A percentile compares a stretch with the other conserved stretches of the same genome.
phyloP scores from a whole-genome alignment of 345 rosid genomes.

The Ceriops tagal region DNA sequence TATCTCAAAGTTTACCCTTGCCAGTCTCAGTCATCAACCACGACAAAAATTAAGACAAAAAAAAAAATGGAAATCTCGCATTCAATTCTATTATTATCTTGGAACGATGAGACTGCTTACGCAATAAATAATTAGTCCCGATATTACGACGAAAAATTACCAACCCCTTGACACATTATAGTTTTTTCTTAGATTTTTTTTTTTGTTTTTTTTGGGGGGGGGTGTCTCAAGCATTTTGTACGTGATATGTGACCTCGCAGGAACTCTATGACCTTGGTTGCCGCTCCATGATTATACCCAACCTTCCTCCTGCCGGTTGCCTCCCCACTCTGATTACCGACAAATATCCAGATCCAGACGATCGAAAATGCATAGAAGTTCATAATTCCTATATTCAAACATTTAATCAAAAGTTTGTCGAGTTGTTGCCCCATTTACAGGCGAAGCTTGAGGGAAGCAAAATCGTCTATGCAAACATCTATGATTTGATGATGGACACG shows the following conservation, averaged over 20 bases:
- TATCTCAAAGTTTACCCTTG: no score
- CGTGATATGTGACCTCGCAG: background rate
- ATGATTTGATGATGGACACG: background rate
- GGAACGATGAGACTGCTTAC: no score
- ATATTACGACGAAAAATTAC: no score
- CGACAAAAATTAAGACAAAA: no score
- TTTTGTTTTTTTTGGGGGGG: background rate
- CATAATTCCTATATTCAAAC: background rate
- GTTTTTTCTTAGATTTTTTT: background rate
- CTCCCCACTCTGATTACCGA: background rate
- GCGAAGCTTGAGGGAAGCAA: background rate
- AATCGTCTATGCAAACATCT: background rate
- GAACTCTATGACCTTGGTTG: slow-evolving; percentile 5
- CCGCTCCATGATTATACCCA: background rate
- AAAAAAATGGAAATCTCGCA: no score
- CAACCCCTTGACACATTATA: background rate
- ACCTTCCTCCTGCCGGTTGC: slow-evolving; percentile 6
- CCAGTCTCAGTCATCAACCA: no score
- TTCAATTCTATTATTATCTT: no score
- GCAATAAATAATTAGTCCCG: no score
- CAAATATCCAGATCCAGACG: background rate
- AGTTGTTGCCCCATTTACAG: background rate
- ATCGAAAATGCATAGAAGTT: background rate
- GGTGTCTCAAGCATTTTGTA: background rate
- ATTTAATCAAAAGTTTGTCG: background rate